phyloP scores from a whole-genome alignment of 768 basidiomycete species.

The Boletus subcaerulescens region DNA sequence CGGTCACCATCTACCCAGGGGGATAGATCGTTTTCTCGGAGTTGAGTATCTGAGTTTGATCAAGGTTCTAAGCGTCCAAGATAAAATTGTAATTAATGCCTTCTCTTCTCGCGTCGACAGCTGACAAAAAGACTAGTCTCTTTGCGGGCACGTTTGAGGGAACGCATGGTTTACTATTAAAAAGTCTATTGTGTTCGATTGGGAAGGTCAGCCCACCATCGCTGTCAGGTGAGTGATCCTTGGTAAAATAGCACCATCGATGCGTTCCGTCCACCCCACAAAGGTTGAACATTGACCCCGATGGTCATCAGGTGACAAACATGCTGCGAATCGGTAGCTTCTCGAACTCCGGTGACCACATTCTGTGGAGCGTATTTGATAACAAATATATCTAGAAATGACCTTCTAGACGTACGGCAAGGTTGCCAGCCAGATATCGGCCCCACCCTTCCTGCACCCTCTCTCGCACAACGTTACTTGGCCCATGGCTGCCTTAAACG shows the following conservation, averaged over 20 bases:
- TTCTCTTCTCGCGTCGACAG: not conserved
- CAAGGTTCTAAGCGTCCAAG: no score
- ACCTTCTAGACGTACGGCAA: not conserved
- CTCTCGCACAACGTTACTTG: not conserved
- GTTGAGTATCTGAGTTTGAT: no score
- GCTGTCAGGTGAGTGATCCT: constrained; percentile 11
- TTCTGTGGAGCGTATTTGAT: constrained; percentile 7
- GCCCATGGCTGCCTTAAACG: constrained; percentile 7
- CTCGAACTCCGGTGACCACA: not conserved
- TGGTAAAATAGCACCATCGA: not conserved
- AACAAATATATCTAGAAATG: constrained; percentile 4
- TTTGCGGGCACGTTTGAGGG: constrained; percentile 2
- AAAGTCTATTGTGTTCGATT: not conserved
- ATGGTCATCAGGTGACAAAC: constrained; percentile 5
- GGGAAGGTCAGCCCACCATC: not conserved
- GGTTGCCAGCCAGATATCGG: not conserved
- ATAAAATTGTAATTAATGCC: not conserved
- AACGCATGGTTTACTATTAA: not conserved
- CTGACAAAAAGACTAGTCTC: not conserved
- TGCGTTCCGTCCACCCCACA: not conserved
- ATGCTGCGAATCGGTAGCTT: not conserved
- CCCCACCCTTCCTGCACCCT: not conserved
- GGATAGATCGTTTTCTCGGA: no score
- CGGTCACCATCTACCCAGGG: no score
- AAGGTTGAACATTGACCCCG: not conserved